Evolutionary conservation across 2,329 filamentous ascomycete genomes (phyloP).

Genomic region (Neopestalotiopsis clavispora): DNA sequence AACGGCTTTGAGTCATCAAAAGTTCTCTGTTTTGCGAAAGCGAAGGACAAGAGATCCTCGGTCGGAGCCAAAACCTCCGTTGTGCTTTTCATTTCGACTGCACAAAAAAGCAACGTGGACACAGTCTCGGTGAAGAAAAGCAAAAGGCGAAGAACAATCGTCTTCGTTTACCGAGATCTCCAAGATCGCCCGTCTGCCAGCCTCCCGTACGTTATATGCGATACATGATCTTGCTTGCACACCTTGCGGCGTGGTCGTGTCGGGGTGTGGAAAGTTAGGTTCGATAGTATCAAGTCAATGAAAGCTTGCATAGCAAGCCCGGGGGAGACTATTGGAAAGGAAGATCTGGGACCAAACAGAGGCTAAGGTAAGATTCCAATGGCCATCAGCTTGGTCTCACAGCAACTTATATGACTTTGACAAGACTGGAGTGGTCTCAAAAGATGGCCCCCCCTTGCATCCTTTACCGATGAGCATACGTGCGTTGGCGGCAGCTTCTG

Average conservation of each 20-base stretch:
- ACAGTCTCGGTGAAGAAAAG: neutral
- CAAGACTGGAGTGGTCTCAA: neutral
- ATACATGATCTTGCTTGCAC: neutral
- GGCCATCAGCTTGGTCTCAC: neutral
- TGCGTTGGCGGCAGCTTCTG: constrained; percentile 1
- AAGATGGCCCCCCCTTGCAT: neutral
- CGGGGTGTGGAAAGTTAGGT: neutral
- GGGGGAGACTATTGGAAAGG: neutral
- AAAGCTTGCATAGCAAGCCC: neutral
- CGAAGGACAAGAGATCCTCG: constrained; percentile 44
- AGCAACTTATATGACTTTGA: neutral
- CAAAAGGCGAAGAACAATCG: neutral
- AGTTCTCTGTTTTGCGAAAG: constrained; percentile 38
- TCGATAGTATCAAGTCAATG: neutral
- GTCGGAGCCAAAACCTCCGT: neutral
- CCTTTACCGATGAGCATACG: neutral
- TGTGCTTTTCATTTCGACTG: neutral
- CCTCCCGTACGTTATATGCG: neutral
- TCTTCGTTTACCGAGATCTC: neutral
- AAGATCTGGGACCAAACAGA: neutral
- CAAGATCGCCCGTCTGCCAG: neutral
- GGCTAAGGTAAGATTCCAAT: neutral
- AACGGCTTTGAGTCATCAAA: constrained; percentile 43
- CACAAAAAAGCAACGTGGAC: neutral
- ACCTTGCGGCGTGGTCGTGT: neutral